Evolutionary conservation across 1,284 basidiomycete genomes (phyloP).

Genomic region (Trichosporon sp.): DNA sequence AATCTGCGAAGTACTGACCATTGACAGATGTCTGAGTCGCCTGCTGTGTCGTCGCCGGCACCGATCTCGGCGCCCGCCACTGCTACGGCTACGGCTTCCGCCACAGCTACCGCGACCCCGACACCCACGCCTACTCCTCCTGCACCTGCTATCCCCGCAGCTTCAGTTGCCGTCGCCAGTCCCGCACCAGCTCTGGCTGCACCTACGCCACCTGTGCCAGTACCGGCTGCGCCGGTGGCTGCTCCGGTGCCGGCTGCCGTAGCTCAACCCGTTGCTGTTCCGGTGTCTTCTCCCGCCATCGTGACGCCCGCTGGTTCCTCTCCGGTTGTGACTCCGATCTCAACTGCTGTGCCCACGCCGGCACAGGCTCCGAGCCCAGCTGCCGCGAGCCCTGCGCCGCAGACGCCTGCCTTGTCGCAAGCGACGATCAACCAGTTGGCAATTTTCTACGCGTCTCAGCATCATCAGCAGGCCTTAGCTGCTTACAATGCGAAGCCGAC

Average conservation of each 20-base stretch:
- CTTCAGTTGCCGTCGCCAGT: neutral
- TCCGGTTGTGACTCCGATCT: neutral
- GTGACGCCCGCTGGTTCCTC: neutral
- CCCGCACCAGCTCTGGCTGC: neutral
- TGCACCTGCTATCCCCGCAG: neutral
- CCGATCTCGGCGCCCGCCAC: neutral
- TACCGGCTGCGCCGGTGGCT: neutral
- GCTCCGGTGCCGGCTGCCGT: neutral
- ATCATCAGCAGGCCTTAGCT: constrained; percentile 6
- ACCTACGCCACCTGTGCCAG: neutral
- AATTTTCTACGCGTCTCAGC: constrained; percentile 8
- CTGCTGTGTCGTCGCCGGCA: constrained; percentile 11
- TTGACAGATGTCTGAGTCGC: constrained; percentile 28
- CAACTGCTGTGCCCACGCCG: neutral
- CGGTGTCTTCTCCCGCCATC: neutral
- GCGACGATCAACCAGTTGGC: constrained; percentile 8
- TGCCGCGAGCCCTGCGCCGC: neutral
- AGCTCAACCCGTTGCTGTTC: neutral
- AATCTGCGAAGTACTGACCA: neutral
- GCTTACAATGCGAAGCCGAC: neutral
- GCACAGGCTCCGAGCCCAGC: neutral
- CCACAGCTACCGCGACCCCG: neutral
- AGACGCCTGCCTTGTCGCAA: constrained; percentile 1
- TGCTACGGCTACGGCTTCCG: neutral
- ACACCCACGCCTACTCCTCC: neutral